Evolutionary conservation across 2,329 filamentous ascomycete species (phyloP).

Genomic region (Dactylellina drechsleri): DNA sequence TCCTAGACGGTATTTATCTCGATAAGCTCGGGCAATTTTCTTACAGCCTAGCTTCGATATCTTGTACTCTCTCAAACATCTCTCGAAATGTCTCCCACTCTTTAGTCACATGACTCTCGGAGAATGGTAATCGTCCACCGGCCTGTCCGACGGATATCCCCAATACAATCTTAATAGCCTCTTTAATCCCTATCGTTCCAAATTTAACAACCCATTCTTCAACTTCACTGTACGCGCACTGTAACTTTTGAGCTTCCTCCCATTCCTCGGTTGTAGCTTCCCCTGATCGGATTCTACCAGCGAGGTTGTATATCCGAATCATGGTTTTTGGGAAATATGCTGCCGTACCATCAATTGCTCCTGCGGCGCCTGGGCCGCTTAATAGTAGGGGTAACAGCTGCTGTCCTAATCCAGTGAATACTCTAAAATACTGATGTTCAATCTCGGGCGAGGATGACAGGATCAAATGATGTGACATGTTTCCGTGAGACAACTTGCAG

Average conservation of each 20-base stretch:
- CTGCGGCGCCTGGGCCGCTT: conserved; percentile 68
- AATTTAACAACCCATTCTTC: conserved; percentile 72
- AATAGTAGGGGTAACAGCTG: conserved; percentile 72
- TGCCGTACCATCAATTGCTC: conserved; percentile 74
- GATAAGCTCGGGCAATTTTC: too few relatives aligned
- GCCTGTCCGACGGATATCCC: conserved; percentile 66
- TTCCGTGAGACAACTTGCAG: conserved; percentile 75
- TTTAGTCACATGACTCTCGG: conserved; percentile 16
- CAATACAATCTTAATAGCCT: conserved; percentile 70
- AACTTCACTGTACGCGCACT: conserved; percentile 71
- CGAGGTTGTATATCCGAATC: conserved; percentile 68
- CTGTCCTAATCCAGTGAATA: conserved; percentile 74
- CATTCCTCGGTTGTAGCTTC: conserved; percentile 61
- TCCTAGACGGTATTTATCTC: too few relatives aligned
- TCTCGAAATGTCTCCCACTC: conserved; percentile 30
- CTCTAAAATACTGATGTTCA: conserved; percentile 69
- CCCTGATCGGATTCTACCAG: conserved; percentile 61
- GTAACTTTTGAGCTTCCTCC: conserved; percentile 67
- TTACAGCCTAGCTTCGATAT: conserved; percentile 30
- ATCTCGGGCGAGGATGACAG: conserved; percentile 71
- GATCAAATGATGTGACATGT: conserved; percentile 72
- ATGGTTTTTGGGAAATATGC: conserved; percentile 73
- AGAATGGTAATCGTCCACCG: conserved; percentile 67
- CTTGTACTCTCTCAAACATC: conserved; percentile 34
- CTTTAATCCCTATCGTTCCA: conserved; percentile 74